Percentiles rank a stretch among this genome's conserved stretches.
phyloP scores from a whole-genome alignment of 2,329 filamentous ascomycete genomes.

The Cordyceps cicadae region DNA sequence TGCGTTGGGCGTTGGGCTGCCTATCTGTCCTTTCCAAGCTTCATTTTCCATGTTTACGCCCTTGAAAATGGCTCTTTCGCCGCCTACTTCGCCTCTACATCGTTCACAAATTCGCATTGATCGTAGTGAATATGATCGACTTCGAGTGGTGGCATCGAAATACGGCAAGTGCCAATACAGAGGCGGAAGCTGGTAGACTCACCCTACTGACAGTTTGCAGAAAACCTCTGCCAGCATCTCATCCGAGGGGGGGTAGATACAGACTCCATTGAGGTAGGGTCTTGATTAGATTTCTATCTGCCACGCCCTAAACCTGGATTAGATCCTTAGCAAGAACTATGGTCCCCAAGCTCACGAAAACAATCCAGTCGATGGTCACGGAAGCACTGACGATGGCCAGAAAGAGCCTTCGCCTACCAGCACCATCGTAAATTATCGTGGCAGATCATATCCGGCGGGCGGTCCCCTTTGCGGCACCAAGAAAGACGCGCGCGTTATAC shows the following conservation, averaged over 20 bases:
- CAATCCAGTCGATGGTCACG: neutral
- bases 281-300: conserved; percentile 14
- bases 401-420: neutral
- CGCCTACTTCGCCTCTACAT: neutral
- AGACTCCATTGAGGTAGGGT: conserved; percentile 35
- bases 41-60: neutral
- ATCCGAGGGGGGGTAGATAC: conserved; percentile 39
- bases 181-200: neutral
- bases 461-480: neutral
- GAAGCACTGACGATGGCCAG: neutral
- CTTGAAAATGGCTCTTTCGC: neutral
- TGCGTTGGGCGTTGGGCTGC: neutral
- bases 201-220: conserved; percentile 18
- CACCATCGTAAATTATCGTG: conserved; percentile 1
- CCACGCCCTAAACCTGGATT: conserved; percentile 6
- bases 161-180: conserved; percentile 2
- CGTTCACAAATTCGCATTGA: conserved; percentile 3
- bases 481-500: neutral
- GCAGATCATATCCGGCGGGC: neutral
- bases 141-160: conserved; percentile 3
- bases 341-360: neutral
- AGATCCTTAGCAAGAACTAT: conserved; percentile 5
- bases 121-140: conserved; percentile 8
- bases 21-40: neutral
- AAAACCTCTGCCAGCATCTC: conserved; percentile 41